Base-by-base conservation (phyloP, 208 protist genomes). In the Acanthamoeba castellanii region DNA sequence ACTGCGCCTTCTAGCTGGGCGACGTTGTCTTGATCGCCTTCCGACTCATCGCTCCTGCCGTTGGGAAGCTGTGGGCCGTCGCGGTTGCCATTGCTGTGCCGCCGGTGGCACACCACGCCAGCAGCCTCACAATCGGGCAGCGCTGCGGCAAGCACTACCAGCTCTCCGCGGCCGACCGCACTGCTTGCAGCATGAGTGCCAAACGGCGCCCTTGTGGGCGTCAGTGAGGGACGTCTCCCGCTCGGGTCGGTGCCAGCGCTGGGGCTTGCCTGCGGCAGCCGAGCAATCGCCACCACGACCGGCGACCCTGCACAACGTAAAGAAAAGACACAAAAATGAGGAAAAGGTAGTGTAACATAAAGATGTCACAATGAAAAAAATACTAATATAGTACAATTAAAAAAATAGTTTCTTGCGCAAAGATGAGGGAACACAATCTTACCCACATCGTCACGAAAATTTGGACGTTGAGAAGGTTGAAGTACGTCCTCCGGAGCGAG, bases 51-150 rank as follows among this genome's bases (percentile, higher is more conserved):
- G 25, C 14, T 64, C 47, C 7, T 30, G 11, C 50, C 50, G 16
- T 3, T 18, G 52, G 50, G 50, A 27, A 64, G 52, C 42, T 66
- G 81, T 27, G 81, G 81, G n/a, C 81, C 81, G 50, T 88, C 81
- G 14, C 50, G 81, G 52, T 88, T 34, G 34, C 50, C 50, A 45
- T 88, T 88, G 81, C 52, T 32, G 20, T 88, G 81, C 14, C 81
- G 81, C 81, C 81, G 9, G 32, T 88, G 81, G n/a, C 32, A 32
- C 81, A 88, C 81, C 50, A 88, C 81, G 42, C 81, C 81, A n/a
- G 81, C 81, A 25, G 81, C 45, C 50, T 57, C 81, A 27, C 52
- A 88, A 25, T 88, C 81, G n/a, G 81, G 81, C 22, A 88, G 52
- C 50, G 81, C 81, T 32, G 81, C 30, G 6, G 81, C 81, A 7